These are phyloP conservation scores for Suillus subluteus DNA, from an alignment of 768 basidiomycete species.

Conservation along the genomic window DNA sequence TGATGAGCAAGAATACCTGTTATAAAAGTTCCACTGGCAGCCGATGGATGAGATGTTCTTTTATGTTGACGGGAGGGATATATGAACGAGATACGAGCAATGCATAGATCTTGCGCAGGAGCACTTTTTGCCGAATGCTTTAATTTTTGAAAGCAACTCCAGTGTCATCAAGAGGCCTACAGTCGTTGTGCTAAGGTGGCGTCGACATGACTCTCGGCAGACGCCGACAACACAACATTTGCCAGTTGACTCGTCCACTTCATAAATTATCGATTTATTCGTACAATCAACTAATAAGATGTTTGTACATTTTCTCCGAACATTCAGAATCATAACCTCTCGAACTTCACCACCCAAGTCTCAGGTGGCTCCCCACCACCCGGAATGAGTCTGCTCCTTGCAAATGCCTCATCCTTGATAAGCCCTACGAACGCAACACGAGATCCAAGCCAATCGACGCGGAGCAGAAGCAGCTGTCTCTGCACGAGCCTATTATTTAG, in stretches of 20 bases:
- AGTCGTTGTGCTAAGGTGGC: too few relatives aligned
- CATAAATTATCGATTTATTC: neutral
- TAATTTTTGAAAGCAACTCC: neutral
- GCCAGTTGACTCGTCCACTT: neutral
- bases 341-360: slow-evolving; percentile 16
- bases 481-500: neutral
- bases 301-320: neutral
- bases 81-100: neutral
- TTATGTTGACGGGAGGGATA: neutral
- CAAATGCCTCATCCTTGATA: slow-evolving; percentile 12
- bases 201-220: neutral
- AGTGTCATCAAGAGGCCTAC: too few relatives aligned
- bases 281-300: neutral
- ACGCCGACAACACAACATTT: neutral
- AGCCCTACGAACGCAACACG: slow-evolving; percentile 10
- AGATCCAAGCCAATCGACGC: slow-evolving; percentile 16
- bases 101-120: neutral
- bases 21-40: neutral
- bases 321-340: neutral
- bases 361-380: slow-evolving; percentile 5
- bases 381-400: slow-evolving; percentile 12
- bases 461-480: neutral
- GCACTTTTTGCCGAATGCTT: neutral
- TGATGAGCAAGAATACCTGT: neutral
- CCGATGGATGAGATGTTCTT: neutral